Percentiles rank a stretch among this genome's conserved stretches.
Evolutionary conservation across 495 filamentous ascomycete species (phyloP).

Genomic region (Jackrogersella multiformis): DNA sequence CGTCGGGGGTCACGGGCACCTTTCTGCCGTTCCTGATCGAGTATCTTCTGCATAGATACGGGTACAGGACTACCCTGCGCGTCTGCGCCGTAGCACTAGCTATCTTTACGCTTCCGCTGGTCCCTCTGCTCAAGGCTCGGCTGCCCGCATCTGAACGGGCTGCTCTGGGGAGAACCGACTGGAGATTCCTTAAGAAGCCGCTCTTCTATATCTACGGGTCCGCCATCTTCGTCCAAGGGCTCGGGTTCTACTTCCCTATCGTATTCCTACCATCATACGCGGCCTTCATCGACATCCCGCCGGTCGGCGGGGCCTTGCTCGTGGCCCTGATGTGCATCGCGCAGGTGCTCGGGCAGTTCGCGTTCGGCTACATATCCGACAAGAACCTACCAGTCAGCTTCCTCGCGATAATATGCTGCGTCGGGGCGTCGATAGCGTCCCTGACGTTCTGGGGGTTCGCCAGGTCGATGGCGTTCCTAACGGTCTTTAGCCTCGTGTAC

Average conservation of each 20-base stretch:
- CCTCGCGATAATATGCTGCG: neutral
- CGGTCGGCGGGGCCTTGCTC: neutral
- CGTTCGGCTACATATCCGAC: conserved; percentile 7
- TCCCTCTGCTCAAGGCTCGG: neutral
- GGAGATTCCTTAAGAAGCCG: neutral
- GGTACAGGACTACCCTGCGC: neutral
- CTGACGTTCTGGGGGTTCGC: neutral
- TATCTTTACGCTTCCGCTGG: neutral
- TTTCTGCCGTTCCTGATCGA: conserved; percentile 8
- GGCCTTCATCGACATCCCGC: neutral
- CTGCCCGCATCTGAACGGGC: conserved; percentile 3
- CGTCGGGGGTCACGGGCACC: neutral
- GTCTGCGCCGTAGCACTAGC: neutral
- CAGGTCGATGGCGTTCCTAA: neutral
- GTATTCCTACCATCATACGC: conserved; percentile 6
- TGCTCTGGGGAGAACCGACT: neutral
- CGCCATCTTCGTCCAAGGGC: neutral
- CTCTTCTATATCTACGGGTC: neutral
- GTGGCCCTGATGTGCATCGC: conserved; percentile 1
- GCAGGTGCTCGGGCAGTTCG: conserved; percentile 5
- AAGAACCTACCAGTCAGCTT: conserved; percentile 4
- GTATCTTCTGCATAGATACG: neutral
- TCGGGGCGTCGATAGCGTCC: neutral
- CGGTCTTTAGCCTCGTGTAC: conserved; percentile 1
- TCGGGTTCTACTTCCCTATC: neutral